Percentiles rank a stretch among this genome's conserved stretches.
These are phyloP conservation scores for Leccinum olivaceopallidum DNA, from an alignment of 768 basidiomycete species.

Conservation along the genomic window DNA sequence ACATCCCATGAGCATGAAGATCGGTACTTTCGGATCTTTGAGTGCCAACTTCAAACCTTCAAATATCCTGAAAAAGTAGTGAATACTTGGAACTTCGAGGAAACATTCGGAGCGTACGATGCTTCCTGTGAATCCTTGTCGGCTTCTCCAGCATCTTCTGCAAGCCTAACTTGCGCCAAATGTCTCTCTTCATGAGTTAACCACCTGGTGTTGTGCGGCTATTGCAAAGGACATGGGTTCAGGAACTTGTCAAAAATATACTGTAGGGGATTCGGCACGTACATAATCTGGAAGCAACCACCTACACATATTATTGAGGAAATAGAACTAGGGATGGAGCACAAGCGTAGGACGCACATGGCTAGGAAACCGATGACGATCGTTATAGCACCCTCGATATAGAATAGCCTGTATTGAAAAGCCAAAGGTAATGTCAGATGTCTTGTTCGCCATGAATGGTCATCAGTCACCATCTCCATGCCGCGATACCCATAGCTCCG, in stretches of 20 bases:
- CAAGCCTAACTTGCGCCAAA: constrained; percentile 66
- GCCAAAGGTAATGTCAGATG: neutral
- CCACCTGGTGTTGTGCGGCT: constrained; percentile 69
- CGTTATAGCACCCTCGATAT: constrained; percentile 71
- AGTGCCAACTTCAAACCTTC: constrained; percentile 56
- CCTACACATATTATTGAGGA: constrained; percentile 31
- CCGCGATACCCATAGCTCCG: constrained; percentile 61
- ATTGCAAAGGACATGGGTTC: neutral
- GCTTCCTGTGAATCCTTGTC: constrained; percentile 44
- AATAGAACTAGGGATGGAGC: neutral
- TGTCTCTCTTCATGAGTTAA: constrained; percentile 48
- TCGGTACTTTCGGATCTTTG: constrained; percentile 51
- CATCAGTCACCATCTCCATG: constrained; percentile 66
- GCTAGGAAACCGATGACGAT: constrained; percentile 55
- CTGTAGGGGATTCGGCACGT: constrained; percentile 18
- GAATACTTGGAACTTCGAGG: neutral
- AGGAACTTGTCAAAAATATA: neutral
- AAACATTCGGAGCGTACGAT: constrained; percentile 6
- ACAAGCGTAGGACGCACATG: constrained; percentile 37
- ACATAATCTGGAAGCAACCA: constrained; percentile 63
- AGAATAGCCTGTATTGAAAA: constrained; percentile 52
- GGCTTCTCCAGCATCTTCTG: constrained; percentile 69
- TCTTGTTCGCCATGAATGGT: neutral
- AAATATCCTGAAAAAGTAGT: constrained; percentile 38
- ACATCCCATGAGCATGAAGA: constrained; percentile 55